Percentiles rank a stretch among this genome's conserved stretches.
Evolutionary conservation across 2,329 filamentous ascomycete genomes (phyloP).

Genomic region (Elsinoe australis): DNA sequence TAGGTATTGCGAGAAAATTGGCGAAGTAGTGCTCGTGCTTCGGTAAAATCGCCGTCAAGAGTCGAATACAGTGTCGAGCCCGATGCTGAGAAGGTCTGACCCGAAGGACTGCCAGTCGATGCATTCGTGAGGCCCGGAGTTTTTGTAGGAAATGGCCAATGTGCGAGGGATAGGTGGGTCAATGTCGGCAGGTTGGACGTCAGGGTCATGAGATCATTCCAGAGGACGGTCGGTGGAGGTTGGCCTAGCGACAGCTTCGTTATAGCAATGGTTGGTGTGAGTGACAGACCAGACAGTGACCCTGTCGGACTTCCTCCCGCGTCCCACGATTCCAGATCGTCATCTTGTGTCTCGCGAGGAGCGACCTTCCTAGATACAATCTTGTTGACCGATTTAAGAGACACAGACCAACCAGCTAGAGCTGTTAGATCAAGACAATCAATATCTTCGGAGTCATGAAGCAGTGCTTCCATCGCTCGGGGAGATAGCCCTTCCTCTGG

Average conservation of each 20-base stretch:
- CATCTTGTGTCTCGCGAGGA: neutral
- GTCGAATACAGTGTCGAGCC: constrained; percentile 48
- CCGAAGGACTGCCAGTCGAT: constrained; percentile 36
- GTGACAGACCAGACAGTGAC: constrained; percentile 28
- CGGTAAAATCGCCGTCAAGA: constrained; percentile 48
- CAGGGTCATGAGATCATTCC: constrained; percentile 48
- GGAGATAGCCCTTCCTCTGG: constrained; percentile 35
- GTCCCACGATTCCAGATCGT: constrained; percentile 42
- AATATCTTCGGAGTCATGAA: constrained; percentile 41
- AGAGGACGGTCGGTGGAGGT: constrained; percentile 43
- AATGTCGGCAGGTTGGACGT: constrained; percentile 48
- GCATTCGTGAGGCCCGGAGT: constrained; percentile 46
- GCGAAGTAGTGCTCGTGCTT: constrained; percentile 50
- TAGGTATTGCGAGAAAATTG: constrained; percentile 50
- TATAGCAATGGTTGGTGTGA: constrained; percentile 41
- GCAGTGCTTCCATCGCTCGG: constrained; percentile 44
- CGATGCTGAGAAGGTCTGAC: constrained; percentile 40
- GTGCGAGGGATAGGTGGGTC: constrained; percentile 55
- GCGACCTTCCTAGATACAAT: neutral
- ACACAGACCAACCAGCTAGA: constrained; percentile 42
- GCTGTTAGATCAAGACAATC: constrained; percentile 47
- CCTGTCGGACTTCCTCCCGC: constrained; percentile 26
- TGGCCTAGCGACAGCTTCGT: constrained; percentile 53
- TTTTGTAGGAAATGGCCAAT: constrained; percentile 54
- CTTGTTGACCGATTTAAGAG: constrained; percentile 26